Conservation (phyloP, 1,139 yeast species). For the Geotrichum cucujoidarum region DNA sequence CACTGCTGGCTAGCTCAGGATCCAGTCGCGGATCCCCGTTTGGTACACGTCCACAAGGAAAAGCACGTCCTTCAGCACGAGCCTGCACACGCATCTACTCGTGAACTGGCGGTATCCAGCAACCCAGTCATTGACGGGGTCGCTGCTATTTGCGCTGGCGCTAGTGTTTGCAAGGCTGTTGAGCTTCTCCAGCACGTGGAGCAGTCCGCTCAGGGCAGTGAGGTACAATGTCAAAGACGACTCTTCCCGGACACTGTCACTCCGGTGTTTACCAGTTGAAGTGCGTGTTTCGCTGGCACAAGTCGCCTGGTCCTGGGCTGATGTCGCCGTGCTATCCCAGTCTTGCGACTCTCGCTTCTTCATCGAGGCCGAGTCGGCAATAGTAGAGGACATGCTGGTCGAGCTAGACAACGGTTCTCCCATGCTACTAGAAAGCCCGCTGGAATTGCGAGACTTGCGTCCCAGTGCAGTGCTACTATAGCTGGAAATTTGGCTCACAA, state of each 20-base stretch:
- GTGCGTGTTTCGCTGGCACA: background rate
- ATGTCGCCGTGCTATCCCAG: background rate
- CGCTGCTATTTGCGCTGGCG: background rate
- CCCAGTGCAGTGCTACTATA: background rate
- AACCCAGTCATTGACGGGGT: conserved; percentile 20
- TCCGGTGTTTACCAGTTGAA: too few relatives aligned
- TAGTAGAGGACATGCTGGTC: background rate
- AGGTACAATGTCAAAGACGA: conserved; percentile 8
- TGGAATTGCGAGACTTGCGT: conserved; percentile 12
- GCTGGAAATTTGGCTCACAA: too few relatives aligned
- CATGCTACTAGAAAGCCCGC: conserved; percentile 12
- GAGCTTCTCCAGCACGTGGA: conserved; percentile 13
- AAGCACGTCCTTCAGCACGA: conserved; percentile 26
- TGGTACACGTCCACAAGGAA: conserved; percentile 25
- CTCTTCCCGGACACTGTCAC: background rate
- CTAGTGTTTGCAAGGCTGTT: background rate
- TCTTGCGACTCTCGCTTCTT: background rate
- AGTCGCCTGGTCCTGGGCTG: background rate
- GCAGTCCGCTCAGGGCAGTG: conserved; percentile 11
- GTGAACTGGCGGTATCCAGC: conserved; percentile 23
- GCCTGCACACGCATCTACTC: conserved; percentile 25
- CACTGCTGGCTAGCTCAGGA: background rate
- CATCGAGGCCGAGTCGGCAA: background rate
- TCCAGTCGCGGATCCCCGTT: conserved; percentile 24
- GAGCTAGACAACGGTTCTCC: background rate